Conservation (phyloP, 2,329 filamentous ascomycete genomes). For the Sclerotinia spermophila region DNA sequence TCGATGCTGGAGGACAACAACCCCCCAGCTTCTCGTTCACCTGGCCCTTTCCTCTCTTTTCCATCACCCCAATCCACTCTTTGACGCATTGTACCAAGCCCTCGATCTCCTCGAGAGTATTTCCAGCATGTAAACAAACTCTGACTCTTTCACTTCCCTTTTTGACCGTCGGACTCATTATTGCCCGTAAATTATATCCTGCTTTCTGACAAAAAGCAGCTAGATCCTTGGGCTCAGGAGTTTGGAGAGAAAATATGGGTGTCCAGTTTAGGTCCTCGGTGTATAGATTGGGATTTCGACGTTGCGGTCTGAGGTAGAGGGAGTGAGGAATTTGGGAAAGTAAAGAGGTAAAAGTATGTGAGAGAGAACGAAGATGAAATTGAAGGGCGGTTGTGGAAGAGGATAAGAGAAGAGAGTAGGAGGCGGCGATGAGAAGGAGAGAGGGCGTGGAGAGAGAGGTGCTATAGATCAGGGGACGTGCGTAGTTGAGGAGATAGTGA, state of each 20-base stretch:
- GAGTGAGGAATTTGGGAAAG: slow-evolving; percentile 41
- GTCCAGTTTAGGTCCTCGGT: slow-evolving; percentile 38
- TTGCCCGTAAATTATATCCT: slow-evolving; percentile 60
- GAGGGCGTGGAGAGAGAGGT: slow-evolving; percentile 43
- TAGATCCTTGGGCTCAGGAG: slow-evolving; percentile 53
- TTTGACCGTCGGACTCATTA: slow-evolving; percentile 67
- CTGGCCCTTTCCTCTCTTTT: background rate
- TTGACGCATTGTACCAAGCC: slow-evolving; percentile 40
- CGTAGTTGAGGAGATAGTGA: slow-evolving; percentile 33
- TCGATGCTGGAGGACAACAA: too few relatives aligned
- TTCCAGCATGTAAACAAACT: slow-evolving; percentile 65
- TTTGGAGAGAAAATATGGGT: slow-evolving; percentile 63
- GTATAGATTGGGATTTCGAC: slow-evolving; percentile 39
- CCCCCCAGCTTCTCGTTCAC: background rate
- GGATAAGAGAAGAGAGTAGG: slow-evolving; percentile 47
- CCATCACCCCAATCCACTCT: slow-evolving; percentile 26
- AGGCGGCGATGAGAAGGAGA: slow-evolving; percentile 40
- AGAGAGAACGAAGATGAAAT: background rate
- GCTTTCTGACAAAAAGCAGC: slow-evolving; percentile 56
- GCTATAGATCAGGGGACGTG: slow-evolving; percentile 42
- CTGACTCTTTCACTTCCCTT: slow-evolving; percentile 59
- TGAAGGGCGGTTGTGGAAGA: slow-evolving; percentile 44
- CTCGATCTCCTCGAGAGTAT: slow-evolving; percentile 55
- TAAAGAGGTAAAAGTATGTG: slow-evolving; percentile 32
- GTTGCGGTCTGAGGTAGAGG: slow-evolving; percentile 28